Conservation (phyloP, 768 basidiomycete genomes). For the Lentinus brumalis region DNA sequence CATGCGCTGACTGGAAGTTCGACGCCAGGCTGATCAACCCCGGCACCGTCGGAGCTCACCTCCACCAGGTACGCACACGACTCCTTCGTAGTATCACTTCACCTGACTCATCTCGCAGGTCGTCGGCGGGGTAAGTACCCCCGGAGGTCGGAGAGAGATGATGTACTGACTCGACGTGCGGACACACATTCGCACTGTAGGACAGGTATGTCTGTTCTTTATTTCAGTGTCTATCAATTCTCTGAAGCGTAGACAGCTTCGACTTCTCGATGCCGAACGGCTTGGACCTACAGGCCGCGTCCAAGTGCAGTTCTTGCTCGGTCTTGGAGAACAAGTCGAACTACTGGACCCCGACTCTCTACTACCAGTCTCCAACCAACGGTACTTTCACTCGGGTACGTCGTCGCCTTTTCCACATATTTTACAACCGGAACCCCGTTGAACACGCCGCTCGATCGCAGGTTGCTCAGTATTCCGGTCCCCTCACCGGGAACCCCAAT, state of each 20-base stretch:
- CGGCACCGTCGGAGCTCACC: not conserved
- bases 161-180: not conserved
- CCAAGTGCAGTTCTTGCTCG: conserved; percentile 24
- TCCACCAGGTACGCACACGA: conserved; percentile 1
- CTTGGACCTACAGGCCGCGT: not conserved
- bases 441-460: not conserved
- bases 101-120: not conserved
- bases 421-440: too few relatives aligned
- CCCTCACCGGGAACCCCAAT: not conserved
- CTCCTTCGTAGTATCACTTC: not conserved
- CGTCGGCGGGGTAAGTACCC: not conserved
- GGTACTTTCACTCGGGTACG: conserved; percentile 4
- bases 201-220: not conserved
- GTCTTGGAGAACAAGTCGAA: conserved; percentile 29
- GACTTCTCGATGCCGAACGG: conserved; percentile 1
- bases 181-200: not conserved
- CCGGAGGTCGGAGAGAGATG: not conserved
- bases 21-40: not conserved
- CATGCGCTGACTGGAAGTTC: not conserved
- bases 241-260: not conserved
- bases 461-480: not conserved
- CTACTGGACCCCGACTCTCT: conserved; percentile 26
- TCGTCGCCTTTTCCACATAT: not conserved
- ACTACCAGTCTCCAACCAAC: conserved; percentile 9
- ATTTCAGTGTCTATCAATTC: too few relatives aligned